Evolutionary conservation across 1,139 yeast species (phyloP).

Genomic region (Zygoascus hellenicus): DNA sequence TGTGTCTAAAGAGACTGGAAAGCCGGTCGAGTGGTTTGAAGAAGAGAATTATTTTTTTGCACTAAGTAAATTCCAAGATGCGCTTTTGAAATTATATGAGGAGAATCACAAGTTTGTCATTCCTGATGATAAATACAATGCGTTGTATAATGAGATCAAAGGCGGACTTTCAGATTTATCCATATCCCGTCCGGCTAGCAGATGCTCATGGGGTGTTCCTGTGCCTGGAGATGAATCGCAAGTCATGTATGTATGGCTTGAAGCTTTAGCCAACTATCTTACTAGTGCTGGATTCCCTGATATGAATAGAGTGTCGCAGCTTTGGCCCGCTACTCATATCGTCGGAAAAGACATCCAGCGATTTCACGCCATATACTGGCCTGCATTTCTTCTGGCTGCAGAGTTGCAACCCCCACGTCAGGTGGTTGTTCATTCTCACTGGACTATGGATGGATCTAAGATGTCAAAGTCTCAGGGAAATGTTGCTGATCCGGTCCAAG

Average conservation of each 20-base stretch:
- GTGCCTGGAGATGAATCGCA: constrained; percentile 80
- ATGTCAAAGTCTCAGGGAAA: constrained; percentile 94
- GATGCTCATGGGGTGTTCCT: constrained; percentile 84
- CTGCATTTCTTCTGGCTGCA: constrained; percentile 83
- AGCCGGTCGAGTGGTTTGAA: constrained; percentile 65
- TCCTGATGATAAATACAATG: constrained; percentile 55
- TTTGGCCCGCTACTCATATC: constrained; percentile 66
- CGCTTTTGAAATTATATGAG: constrained; percentile 46
- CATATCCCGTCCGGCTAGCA: constrained; percentile 70
- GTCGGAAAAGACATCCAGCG: constrained; percentile 85
- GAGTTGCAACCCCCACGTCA: constrained; percentile 62
- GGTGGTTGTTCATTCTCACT: constrained; percentile 87
- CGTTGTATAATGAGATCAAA: constrained; percentile 50
- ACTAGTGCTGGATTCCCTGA: constrained; percentile 66
- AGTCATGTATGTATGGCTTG: constrained; percentile 93
- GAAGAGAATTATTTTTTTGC: constrained; percentile 87
- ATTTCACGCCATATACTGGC: constrained; percentile 94
- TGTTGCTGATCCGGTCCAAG: constrained; percentile 83
- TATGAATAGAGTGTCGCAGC: constrained; percentile 15
- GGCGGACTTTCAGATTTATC: constrained; percentile 60
- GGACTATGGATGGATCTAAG: constrained; percentile 84
- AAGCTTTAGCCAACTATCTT: constrained; percentile 80
- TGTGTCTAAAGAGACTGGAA: constrained; percentile 69
- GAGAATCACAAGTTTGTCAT: constrained; percentile 48
- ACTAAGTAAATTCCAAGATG: constrained; percentile 53